Evolutionary conservation across 352 stramenopile species (phyloP).

Genomic region (Stramenopiles sp.): DNA sequence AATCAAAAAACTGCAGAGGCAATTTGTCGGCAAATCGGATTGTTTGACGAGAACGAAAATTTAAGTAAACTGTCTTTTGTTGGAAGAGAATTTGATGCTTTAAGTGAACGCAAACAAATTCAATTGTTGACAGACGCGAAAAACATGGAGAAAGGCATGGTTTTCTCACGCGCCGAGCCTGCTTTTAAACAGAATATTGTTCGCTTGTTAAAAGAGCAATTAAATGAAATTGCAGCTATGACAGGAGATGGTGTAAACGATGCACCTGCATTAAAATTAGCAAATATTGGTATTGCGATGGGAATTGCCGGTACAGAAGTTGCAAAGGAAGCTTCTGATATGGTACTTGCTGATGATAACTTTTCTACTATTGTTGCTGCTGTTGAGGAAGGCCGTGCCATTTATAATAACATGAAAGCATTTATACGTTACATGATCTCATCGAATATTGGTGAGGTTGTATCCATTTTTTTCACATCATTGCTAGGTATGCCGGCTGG

Average conservation of each 20-base stretch:
- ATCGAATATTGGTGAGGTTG: constrained; percentile 74
- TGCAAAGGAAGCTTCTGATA: constrained; percentile 78
- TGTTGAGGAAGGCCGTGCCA: constrained; percentile 78
- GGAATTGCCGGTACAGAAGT: constrained; percentile 67
- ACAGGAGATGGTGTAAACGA: constrained; percentile 92
- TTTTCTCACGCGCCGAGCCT: constrained; percentile 91
- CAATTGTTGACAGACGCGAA: constrained; percentile 56
- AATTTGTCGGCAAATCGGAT: constrained; percentile 87
- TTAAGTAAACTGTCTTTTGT: constrained; percentile 75
- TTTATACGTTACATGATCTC: constrained; percentile 91
- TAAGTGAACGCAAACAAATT: constrained; percentile 68
- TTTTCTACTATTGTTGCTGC: constrained; percentile 85
- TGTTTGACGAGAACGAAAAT: constrained; percentile 65
- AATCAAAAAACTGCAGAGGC: constrained; percentile 89
- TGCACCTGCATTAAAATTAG: constrained; percentile 78
- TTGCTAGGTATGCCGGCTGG: constrained; percentile 30
- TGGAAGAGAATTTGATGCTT: constrained; percentile 80
- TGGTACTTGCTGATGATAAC: constrained; percentile 82
- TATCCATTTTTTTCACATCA: constrained; percentile 63
- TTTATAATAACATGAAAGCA: constrained; percentile 89
- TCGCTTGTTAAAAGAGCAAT: too few species aligned
- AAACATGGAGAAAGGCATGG: constrained; percentile 54
- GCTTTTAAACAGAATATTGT: constrained; percentile 89
- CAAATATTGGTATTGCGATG: constrained; percentile 91
- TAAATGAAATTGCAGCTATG: constrained; percentile 73